phyloP scores from a whole-genome alignment of 2,329 filamentous ascomycete genomes.

The Aspergillus texensis region DNA sequence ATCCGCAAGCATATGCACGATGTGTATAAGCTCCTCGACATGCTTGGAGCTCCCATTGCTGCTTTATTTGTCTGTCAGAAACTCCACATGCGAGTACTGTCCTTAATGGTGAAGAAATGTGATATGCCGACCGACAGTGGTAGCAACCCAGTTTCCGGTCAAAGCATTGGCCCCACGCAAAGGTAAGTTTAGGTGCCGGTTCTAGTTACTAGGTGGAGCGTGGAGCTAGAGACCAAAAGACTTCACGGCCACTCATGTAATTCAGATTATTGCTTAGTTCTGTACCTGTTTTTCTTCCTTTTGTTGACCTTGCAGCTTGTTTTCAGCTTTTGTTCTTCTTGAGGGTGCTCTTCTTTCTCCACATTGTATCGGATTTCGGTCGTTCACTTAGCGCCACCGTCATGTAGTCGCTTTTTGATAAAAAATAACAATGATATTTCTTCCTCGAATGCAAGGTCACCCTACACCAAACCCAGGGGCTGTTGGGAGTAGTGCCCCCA shows the following conservation, averaged over 20 bases:
- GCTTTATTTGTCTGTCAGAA: slow-evolving; percentile 44
- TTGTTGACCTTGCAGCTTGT: background rate
- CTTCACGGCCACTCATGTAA: background rate
- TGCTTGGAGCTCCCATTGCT: slow-evolving; percentile 49
- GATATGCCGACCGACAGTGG: slow-evolving; percentile 14
- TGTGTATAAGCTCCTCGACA: slow-evolving; percentile 51
- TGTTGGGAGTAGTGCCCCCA: background rate
- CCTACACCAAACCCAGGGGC: background rate
- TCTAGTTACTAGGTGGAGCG: background rate
- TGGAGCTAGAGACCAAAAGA: background rate
- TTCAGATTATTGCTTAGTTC: slow-evolving; percentile 1
- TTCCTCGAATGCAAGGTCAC: background rate
- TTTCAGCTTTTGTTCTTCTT: background rate
- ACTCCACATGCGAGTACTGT: slow-evolving; percentile 36
- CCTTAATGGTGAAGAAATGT: slow-evolving; percentile 34
- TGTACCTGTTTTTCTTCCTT: slow-evolving; percentile 4
- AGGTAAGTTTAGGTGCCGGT: background rate
- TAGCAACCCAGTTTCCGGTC: background rate
- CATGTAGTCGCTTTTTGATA: background rate
- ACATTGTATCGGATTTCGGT: background rate
- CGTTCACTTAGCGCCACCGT: background rate
- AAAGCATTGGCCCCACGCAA: background rate
- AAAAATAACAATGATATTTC: no score
- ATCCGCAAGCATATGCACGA: slow-evolving; percentile 55
- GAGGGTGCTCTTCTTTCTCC: background rate